A percentile compares a stretch with the other conserved stretches of the same genome.
Conservation (phyloP, 1,139 yeast species). For the Nadsonia starkeyi-henricii region DNA sequence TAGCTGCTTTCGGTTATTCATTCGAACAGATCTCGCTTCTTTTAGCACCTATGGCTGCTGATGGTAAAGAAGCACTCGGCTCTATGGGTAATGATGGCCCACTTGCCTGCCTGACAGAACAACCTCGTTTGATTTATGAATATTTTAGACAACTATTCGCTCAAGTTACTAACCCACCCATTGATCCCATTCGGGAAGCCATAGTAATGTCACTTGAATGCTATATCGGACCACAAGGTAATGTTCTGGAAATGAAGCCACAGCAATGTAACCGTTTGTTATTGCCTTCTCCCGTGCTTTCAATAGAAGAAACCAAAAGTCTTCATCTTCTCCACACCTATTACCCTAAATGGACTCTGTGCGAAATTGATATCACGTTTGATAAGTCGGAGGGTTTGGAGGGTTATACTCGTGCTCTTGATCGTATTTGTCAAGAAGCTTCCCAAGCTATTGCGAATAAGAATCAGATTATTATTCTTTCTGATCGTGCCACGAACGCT, state of each 20-base stretch:
- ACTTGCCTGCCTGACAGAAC: conserved; percentile 88
- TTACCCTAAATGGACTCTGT: conserved; percentile 77
- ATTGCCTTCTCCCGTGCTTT: conserved; percentile 69
- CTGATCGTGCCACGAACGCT: conserved; percentile 52
- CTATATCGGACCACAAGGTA: conserved; percentile 95
- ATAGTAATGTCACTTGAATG: conserved; percentile 96
- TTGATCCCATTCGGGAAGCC: conserved; percentile 93
- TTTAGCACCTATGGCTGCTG: conserved; percentile 85
- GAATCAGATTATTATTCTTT: conserved; percentile 58
- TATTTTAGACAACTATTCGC: conserved; percentile 95
- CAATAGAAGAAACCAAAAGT: conserved; percentile 61
- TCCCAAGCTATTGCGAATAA: conserved; percentile 69
- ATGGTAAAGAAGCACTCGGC: conserved; percentile 88
- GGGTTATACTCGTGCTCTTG: conserved; percentile 77
- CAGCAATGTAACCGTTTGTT: conserved; percentile 81
- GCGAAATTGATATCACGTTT: conserved; percentile 81
- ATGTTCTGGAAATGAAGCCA: conserved; percentile 82
- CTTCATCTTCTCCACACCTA: conserved; percentile 55
- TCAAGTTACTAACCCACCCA: conserved; percentile 97
- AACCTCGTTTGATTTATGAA: conserved; percentile 81
- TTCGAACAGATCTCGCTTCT: conserved; percentile 77
- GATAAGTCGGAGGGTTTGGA: conserved; percentile 65
- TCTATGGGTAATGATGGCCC: conserved; percentile 98
- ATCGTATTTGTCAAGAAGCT: conserved; percentile 78
- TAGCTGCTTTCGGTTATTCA: conserved; percentile 82